phyloP scores from a whole-genome alignment of 2,329 filamentous ascomycete genomes.

The Fusarium nematophilum region DNA sequence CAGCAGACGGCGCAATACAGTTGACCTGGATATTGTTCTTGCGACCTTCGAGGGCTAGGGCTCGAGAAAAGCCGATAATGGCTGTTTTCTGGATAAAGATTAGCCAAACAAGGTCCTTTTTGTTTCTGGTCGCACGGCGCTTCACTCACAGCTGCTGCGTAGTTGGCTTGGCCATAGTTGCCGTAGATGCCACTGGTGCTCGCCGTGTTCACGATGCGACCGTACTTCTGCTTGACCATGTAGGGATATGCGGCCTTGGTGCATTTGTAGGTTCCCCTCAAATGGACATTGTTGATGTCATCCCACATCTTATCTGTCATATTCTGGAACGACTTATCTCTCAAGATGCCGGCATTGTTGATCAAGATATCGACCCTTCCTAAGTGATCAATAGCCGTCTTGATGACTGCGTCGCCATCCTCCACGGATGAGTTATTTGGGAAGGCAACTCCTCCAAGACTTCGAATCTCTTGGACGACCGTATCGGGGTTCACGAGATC shows the following conservation, averaged over 20 bases:
- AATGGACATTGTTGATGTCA: constrained; percentile 89
- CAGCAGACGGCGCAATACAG: constrained; percentile 97
- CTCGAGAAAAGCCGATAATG: constrained; percentile 94
- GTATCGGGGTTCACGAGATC: constrained; percentile 92
- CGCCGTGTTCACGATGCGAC: constrained; percentile 95
- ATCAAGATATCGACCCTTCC: constrained; percentile 94
- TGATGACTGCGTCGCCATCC: constrained; percentile 90
- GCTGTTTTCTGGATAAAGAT: constrained; percentile 75
- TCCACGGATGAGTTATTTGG: constrained; percentile 94
- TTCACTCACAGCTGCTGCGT: constrained; percentile 80
- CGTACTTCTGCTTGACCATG: constrained; percentile 98
- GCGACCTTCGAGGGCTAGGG: constrained; percentile 89
- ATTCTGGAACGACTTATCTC: constrained; percentile 97
- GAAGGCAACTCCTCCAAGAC: constrained; percentile 87
- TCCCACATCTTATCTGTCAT: constrained; percentile 97
- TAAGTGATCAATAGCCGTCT: constrained; percentile 92
- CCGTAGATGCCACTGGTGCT: constrained; percentile 98
- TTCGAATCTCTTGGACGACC: constrained; percentile 92
- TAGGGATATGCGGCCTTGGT: constrained; percentile 98
- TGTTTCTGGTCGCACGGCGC: too few relatives aligned
- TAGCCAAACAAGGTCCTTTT: too few relatives aligned
- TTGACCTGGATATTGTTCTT: constrained; percentile 99
- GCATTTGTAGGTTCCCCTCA: constrained; percentile 94
- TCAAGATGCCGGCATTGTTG: constrained; percentile 98
- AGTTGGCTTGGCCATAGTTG: constrained; percentile 99